Evolutionary conservation across 495 filamentous ascomycete species (phyloP).

Genomic region (Xylaria sp.): DNA sequence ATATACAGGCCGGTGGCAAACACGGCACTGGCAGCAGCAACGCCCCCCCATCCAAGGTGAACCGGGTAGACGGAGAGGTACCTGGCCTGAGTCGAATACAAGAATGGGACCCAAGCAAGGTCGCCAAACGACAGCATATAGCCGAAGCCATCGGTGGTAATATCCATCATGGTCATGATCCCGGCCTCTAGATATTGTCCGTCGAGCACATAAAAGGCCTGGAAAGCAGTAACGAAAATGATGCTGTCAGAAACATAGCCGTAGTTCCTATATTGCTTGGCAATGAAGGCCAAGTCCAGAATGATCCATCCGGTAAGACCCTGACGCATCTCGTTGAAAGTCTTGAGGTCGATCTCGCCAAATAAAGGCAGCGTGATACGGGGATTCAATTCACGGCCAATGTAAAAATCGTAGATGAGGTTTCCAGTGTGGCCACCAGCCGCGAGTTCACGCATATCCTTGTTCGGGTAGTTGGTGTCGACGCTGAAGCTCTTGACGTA

Average conservation of each 20-base stretch:
- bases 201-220: conserved; percentile 86
- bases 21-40: conserved; percentile 67
- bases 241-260: conserved; percentile 90
- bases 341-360: conserved; percentile 88
- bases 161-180: conserved; percentile 94
- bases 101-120: conserved; percentile 90
- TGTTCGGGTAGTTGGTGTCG: conserved; percentile 64
- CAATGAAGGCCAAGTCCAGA: conserved; percentile 82
- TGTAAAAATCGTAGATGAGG: conserved; percentile 93
- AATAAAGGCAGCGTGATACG: conserved; percentile 79
- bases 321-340: conserved; percentile 87
- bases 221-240: conserved; percentile 77
- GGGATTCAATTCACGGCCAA: conserved; percentile 95
- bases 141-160: conserved; percentile 93
- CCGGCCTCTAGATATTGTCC: conserved; percentile 88
- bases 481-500: conserved; percentile 84
- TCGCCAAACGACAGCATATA: conserved; percentile 98
- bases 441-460: conserved; percentile 76
- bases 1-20: conserved; percentile 78
- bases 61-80: conserved; percentile 87
- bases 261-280: conserved; percentile 84
- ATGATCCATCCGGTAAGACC: conserved; percentile 91
- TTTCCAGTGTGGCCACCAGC: conserved; percentile 85
- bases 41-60: conserved; percentile 70
- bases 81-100: conserved; percentile 84